Base-by-base conservation (phyloP, 1,284 basidiomycete species). In the Moesziomyces sp. region DNA sequence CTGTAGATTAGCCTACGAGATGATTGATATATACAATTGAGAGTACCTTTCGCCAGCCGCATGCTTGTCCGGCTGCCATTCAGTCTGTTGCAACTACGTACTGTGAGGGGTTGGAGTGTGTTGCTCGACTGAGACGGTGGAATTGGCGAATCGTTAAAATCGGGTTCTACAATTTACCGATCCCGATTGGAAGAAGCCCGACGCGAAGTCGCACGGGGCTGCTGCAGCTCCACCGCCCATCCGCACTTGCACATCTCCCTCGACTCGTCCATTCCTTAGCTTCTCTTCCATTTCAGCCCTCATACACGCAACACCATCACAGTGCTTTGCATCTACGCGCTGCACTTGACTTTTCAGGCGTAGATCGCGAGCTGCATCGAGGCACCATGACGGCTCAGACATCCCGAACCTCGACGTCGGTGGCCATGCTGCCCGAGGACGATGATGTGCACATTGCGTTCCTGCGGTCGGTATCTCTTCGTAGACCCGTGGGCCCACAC, bases 401-500 rank as follows among this genome's bases (percentile, higher is more conserved):
- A 23, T 34, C 51, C 14, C 45, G 48, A 9, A 54, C 58, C n/a
- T 60, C 58, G 18, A 45, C 54, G 2, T 70, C 61, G 1, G 48
- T 34, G 9, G 52, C 64, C n/a, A 50, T 35, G 14, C 53, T 71
- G 19, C 67, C 68, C 3, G 45, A 52, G 28, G 73, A 75, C 35
- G 60, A 75, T 51, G 57, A 60, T 19, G 58, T 76, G 9, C 72
- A 77, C 43, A 68, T 67, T 49, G 65, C 79, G n/a, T 75, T 82
- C 34, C 59, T 82, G 19, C 73, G 76, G 26, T 64, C 71, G 46
- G 65, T 82, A 40, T 69, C 78, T 14, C 42, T 63, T 19, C 74
- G 68, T 46, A 65, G 78, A 7, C 80, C 80, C 16, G 46, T 82
- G 8, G 80, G 80, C 7, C 61, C 66, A n/a, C 77, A 82, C 58